phyloP scores from a whole-genome alignment of 495 filamentous ascomycete genomes.

The Aspergillus coremiiformis region DNA sequence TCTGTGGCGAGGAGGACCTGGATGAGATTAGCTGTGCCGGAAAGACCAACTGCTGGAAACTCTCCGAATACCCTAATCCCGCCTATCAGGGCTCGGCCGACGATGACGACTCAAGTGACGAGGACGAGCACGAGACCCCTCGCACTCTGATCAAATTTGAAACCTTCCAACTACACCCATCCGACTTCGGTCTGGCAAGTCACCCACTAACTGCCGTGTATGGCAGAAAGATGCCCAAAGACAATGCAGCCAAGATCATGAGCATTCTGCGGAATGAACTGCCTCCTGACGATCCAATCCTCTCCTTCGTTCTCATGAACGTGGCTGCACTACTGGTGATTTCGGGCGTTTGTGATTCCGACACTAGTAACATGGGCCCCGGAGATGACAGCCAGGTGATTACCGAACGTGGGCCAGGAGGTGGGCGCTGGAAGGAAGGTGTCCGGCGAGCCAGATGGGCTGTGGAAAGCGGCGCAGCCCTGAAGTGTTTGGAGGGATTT shows the following conservation, averaged over 20 bases:
- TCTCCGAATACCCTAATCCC: constrained; percentile 50
- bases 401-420: constrained; percentile 70
- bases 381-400: constrained; percentile 69
- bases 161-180: constrained; percentile 65
- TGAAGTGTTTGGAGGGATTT: constrained; percentile 63
- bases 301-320: constrained; percentile 92
- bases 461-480: constrained; percentile 71
- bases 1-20: constrained; percentile 89
- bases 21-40: constrained; percentile 93
- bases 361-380: constrained; percentile 66
- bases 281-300: constrained; percentile 67
- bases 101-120: constrained; percentile 31
- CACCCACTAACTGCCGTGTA: constrained; percentile 72
- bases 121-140: constrained; percentile 28
- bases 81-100: constrained; percentile 22
- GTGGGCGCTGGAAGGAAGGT: constrained; percentile 87
- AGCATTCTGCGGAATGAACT: constrained; percentile 67
- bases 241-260: constrained; percentile 79
- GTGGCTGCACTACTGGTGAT: constrained; percentile 80
- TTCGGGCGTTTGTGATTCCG: constrained; percentile 77
- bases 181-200: constrained; percentile 73
- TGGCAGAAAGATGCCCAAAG: constrained; percentile 73
- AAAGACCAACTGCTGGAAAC: constrained; percentile 76
- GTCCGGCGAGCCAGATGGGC: constrained; percentile 77
- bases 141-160: constrained; percentile 51